Conservation (phyloP, 2,329 filamentous ascomycete species). For the Gaeumannomyces tritici region DNA sequence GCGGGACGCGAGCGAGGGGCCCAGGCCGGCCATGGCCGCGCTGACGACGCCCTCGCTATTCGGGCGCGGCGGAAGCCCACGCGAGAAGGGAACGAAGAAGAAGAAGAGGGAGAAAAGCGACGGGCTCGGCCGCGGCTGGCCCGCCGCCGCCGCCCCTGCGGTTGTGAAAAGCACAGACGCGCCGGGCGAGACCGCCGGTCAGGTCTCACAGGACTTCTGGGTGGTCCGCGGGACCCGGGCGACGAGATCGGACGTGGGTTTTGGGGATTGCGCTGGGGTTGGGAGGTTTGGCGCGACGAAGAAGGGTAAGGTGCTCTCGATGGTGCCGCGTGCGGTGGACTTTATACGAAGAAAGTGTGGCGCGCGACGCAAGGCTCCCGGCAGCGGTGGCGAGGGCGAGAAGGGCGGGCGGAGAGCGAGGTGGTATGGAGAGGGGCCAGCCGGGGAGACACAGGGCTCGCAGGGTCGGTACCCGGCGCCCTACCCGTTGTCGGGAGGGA, state of each 20-base stretch:
- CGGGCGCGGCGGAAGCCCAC: too few species aligned
- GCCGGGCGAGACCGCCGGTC: background rate
- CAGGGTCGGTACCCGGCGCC: background rate
- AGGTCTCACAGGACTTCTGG: background rate
- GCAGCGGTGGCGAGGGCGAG: background rate
- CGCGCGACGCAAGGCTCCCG: background rate
- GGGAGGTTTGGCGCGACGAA: background rate
- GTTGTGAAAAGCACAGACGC: background rate
- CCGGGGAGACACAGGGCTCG: too few species aligned
- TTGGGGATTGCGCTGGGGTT: too few species aligned
- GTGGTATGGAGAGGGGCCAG: background rate
- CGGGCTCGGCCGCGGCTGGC: too few species aligned
- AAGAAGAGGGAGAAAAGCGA: background rate
- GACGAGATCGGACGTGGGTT: too few species aligned
- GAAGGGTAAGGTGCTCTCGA: background rate
- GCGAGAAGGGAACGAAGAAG: background rate
- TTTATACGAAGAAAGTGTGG: background rate
- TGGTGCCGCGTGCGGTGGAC: background rate
- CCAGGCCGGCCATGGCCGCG: background rate
- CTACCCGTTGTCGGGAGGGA: background rate
- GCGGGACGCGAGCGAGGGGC: background rate
- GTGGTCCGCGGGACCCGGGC: background rate
- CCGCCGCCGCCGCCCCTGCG: too few species aligned
- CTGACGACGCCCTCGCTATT: too few species aligned
- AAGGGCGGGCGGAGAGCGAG: background rate